Evolutionary conservation across 192 early-diverging fungal genomes (phyloP).

Genomic region (Umbelopsis vinacea): DNA sequence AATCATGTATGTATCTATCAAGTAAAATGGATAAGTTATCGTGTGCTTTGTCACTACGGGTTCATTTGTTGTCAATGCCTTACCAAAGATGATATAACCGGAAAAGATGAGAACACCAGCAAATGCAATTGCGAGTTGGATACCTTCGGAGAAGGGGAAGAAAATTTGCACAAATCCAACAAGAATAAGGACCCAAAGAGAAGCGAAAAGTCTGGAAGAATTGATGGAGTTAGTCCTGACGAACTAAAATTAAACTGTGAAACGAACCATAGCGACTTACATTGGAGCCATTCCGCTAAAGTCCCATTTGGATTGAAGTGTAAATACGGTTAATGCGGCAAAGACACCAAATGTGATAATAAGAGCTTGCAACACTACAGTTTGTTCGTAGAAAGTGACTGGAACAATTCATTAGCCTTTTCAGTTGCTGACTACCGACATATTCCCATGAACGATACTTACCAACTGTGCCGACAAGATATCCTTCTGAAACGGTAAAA

Average conservation of each 20-base stretch:
- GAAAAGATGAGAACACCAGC: constrained; percentile 72
- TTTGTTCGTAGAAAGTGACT: constrained; percentile 69
- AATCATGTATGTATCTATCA: constrained; percentile 70
- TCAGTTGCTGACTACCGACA: background rate
- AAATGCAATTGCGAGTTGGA: constrained; percentile 63
- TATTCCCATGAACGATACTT: constrained; percentile 15
- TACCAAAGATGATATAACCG: constrained; percentile 76
- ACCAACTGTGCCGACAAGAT: constrained; percentile 44
- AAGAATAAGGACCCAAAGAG: constrained; percentile 65
- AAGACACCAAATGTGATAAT: constrained; percentile 76
- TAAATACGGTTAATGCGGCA: constrained; percentile 75
- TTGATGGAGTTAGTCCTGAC: background rate
- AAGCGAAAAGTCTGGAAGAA: constrained; percentile 52
- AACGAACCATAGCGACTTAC: constrained; percentile 25
- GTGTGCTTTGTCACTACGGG: background rate
- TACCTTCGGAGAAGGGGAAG: constrained; percentile 63
- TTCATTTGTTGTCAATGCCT: background rate
- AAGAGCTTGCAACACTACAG: constrained; percentile 74
- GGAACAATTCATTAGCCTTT: background rate
- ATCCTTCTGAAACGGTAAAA: constrained; percentile 65
- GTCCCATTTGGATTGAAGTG: constrained; percentile 75
- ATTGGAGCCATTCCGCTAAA: constrained; percentile 66
- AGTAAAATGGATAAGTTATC: background rate
- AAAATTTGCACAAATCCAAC: constrained; percentile 70
- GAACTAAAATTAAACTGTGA: too few species aligned